Percentiles rank a stretch among this genome's conserved stretches.
phyloP scores from a whole-genome alignment of 495 filamentous ascomycete genomes.

The Glonium stellatum region DNA sequence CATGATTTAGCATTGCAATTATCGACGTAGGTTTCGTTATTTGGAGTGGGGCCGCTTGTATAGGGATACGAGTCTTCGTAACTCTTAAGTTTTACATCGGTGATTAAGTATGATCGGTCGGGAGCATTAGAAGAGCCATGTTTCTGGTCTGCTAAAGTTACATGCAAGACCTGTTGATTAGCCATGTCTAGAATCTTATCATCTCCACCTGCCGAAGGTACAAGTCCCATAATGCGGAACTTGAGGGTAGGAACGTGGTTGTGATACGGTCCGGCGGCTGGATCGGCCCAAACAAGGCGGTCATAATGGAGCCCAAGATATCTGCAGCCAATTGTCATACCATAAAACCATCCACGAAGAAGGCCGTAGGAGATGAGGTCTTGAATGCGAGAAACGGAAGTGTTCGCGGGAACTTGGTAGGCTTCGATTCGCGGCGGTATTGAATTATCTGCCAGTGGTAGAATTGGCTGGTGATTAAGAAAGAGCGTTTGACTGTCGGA shows the following conservation, averaged over 20 bases:
- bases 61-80: slow-evolving; percentile 1
- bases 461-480: slow-evolving; percentile 13
- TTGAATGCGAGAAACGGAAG: neutral
- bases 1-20: slow-evolving; percentile 8
- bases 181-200: slow-evolving; percentile 11
- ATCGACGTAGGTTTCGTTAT: neutral
- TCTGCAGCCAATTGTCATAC: slow-evolving; percentile 5
- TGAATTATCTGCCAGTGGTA: slow-evolving; percentile 4
- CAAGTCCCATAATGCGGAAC: slow-evolving; percentile 15
- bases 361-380: neutral
- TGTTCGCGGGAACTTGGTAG: slow-evolving; percentile 21
- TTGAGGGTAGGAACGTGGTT: slow-evolving; percentile 4
- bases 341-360: slow-evolving; percentile 4
- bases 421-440: slow-evolving; percentile 10
- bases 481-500: slow-evolving; percentile 16
- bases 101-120: slow-evolving; percentile 7
- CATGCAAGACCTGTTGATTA: slow-evolving; percentile 7
- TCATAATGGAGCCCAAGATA: slow-evolving; percentile 19
- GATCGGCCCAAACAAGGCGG: slow-evolving; percentile 12
- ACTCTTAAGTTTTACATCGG: neutral
- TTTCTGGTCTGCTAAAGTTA: slow-evolving; percentile 11
- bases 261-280: neutral
- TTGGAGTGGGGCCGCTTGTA: neutral
- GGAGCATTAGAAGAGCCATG: slow-evolving; percentile 9
- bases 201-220: slow-evolving; percentile 2